phyloP scores from a whole-genome alignment of 75 land plant species.

The Pinus taeda region DNA sequence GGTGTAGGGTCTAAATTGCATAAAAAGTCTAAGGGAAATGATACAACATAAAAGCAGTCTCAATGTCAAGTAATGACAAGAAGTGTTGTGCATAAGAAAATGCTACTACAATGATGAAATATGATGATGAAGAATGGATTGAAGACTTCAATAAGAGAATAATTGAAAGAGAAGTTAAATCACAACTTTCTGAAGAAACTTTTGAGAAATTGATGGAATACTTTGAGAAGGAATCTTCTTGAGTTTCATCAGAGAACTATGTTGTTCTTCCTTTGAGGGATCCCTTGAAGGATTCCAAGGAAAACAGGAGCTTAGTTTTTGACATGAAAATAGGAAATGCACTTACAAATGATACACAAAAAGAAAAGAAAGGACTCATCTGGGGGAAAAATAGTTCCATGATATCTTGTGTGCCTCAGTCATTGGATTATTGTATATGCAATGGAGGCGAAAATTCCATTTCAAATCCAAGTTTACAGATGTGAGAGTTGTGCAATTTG shows the following conservation, averaged over 20 bases:
- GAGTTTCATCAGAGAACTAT: not conserved
- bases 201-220: conserved; percentile 33
- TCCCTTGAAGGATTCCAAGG: not conserved
- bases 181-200: conserved; percentile 17
- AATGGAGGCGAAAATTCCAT: too few species aligned
- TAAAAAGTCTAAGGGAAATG: too few species aligned
- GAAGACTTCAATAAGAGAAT: conserved; percentile 9
- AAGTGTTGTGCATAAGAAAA: too few species aligned
- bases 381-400: not conserved
- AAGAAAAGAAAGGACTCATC: not conserved
- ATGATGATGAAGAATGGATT: conserved; percentile 31
- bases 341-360: not conserved
- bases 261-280: not conserved
- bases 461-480: too few species aligned
- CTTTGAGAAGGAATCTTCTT: conserved; percentile 21
- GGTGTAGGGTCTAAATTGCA: too few species aligned
- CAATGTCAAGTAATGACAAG: too few species aligned
- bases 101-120: conserved; percentile 8
- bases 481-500: too few species aligned
- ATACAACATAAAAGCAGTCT: too few species aligned
- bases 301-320: not conserved
- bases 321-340: too few species aligned
- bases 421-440: too few species aligned
- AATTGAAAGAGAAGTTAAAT: conserved; percentile 3
- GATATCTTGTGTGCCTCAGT: too few species aligned